phyloP scores from a whole-genome alignment of 306 rosid species.

The Crotalaria pallida region DNA sequence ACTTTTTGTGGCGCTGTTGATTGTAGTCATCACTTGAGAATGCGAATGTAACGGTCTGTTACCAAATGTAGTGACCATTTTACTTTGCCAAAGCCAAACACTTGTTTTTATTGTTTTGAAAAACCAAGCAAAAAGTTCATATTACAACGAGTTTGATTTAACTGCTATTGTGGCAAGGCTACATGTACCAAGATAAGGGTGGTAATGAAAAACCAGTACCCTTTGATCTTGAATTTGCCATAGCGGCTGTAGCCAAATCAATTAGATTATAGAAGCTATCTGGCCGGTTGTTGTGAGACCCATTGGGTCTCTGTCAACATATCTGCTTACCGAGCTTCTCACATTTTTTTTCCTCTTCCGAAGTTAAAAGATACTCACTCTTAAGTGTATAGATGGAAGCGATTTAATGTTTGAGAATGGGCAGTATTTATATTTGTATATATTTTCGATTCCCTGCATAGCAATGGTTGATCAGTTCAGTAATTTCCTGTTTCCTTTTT shows the following conservation, averaged over 20 bases:
- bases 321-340: conserved; percentile 96
- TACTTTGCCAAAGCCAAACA: not conserved
- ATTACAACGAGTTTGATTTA: not conserved
- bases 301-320: conserved; percentile 43
- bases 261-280: conserved; percentile 42
- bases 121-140: not conserved
- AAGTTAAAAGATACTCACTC: not conserved
- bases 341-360: too few species aligned
- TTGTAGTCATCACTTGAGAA: not conserved
- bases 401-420: not conserved
- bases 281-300: conserved; percentile 74
- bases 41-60: not conserved
- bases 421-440: not conserved
- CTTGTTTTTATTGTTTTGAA: not conserved
- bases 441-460: not conserved
- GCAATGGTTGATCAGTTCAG: not conserved
- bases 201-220: conserved; percentile 12
- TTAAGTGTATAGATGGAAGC: not conserved
- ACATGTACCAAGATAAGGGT: conserved; percentile 89
- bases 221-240: conserved; percentile 79
- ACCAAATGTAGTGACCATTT: not conserved
- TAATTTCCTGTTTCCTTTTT: not conserved
- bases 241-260: conserved; percentile 75
- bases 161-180: too few species aligned
- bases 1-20: not conserved